Percentiles rank a stretch among this genome's conserved stretches.
Conservation (phyloP, 1,284 basidiomycete species). For the Ustilago tritici region DNA sequence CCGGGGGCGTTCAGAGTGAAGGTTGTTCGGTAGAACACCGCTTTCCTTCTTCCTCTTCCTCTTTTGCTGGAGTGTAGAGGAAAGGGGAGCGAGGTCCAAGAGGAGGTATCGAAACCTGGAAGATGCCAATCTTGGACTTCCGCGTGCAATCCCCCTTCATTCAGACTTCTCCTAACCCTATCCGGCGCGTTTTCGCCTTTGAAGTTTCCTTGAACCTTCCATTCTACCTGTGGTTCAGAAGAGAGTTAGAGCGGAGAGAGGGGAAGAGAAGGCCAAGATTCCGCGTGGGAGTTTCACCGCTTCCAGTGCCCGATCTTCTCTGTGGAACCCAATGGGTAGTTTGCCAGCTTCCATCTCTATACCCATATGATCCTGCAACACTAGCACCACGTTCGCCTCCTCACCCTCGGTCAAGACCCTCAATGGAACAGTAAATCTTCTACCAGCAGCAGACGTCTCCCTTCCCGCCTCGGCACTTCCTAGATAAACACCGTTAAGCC, state of each 20-base stretch:
- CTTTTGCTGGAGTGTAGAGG: slow-evolving; percentile 59
- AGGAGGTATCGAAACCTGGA: slow-evolving; percentile 77
- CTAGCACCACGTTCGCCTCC: slow-evolving; percentile 78
- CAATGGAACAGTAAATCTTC: slow-evolving; percentile 72
- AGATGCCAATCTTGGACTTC: slow-evolving; percentile 85
- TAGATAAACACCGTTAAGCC: slow-evolving; percentile 81
- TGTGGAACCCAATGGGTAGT: slow-evolving; percentile 37
- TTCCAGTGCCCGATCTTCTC: slow-evolving; percentile 52
- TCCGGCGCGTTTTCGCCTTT: slow-evolving; percentile 83
- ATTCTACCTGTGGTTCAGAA: slow-evolving; percentile 72
- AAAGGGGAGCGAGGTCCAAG: slow-evolving; percentile 74
- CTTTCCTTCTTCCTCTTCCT: slow-evolving; percentile 72
- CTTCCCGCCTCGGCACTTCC: slow-evolving; percentile 72
- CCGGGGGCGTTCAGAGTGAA: too few relatives aligned
- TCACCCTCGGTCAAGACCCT: slow-evolving; percentile 72
- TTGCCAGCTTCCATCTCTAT: slow-evolving; percentile 73
- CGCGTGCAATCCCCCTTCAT: slow-evolving; percentile 83
- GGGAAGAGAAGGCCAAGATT: slow-evolving; percentile 75
- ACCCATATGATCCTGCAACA: slow-evolving; percentile 83
- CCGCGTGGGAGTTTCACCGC: slow-evolving; percentile 80
- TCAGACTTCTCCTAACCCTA: slow-evolving; percentile 77
- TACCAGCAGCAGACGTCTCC: slow-evolving; percentile 41
- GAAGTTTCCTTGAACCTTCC: slow-evolving; percentile 85
- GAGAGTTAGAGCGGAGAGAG: slow-evolving; percentile 68
- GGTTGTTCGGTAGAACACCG: slow-evolving; percentile 74